These are phyloP conservation scores for Plasmodium vivax DNA, from an alignment of 169 alveolate species.

Conservation along the genomic window DNA sequence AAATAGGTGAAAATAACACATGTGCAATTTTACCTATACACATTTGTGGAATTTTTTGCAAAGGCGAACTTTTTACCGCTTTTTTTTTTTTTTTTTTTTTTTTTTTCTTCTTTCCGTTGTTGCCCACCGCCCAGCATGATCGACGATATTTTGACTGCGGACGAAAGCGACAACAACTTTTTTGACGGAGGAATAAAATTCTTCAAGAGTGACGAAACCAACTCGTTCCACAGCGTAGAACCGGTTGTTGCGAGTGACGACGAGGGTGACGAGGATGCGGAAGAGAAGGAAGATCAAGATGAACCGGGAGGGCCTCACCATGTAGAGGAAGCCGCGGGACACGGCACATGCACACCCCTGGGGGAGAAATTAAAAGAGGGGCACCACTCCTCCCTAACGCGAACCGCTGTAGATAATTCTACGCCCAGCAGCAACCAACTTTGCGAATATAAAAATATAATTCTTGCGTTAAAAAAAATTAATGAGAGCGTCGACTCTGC, in stretches of 20 bases:
- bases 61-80: not conserved
- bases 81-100: not conserved
- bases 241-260: slow-evolving; percentile 29
- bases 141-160: not conserved
- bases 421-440: not conserved
- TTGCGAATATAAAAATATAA: slow-evolving; percentile 33
- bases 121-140: not conserved
- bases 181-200: not conserved
- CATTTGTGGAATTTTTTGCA: not conserved
- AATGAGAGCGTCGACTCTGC: slow-evolving; percentile 35
- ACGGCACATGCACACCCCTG: not conserved
- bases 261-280: not conserved
- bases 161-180: not conserved
- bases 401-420: not conserved
- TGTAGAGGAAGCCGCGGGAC: not conserved
- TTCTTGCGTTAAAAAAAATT: slow-evolving; percentile 17
- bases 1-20: not conserved
- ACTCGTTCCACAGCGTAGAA: slow-evolving; percentile 27
- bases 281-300: slow-evolving; percentile 10
- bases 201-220: slow-evolving; percentile 20
- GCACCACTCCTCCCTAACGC: not conserved
- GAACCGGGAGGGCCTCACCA: not conserved
- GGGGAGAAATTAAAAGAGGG: not conserved
- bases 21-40: not conserved
- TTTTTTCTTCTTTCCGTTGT: not conserved